Percentiles rank a stretch among this genome's conserved stretches.
Conservation (phyloP, 768 basidiomycete species). For the Trametes punicea region DNA sequence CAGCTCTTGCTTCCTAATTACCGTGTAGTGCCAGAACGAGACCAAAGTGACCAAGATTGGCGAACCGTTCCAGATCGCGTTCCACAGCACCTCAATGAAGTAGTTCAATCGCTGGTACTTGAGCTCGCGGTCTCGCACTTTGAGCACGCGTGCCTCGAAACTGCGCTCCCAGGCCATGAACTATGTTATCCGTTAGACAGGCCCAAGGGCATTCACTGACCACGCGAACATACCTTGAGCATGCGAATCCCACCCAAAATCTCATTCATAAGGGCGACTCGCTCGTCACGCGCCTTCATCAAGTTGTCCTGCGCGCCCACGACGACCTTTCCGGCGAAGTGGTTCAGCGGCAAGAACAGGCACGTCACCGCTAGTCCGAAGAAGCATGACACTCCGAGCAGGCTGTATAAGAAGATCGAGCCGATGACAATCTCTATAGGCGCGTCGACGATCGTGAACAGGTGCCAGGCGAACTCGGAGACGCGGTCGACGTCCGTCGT, state of each 20-base stretch:
- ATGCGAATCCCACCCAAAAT: conserved; percentile 26
- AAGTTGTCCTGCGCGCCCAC: conserved; percentile 77
- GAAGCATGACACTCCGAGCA: conserved; percentile 76
- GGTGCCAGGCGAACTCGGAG: conserved; percentile 78
- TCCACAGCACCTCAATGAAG: conserved; percentile 66
- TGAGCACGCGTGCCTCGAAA: conserved; percentile 73
- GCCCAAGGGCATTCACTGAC: too few species aligned
- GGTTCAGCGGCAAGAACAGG: conserved; percentile 68
- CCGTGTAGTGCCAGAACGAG: conserved; percentile 60
- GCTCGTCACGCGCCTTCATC: conserved; percentile 90
- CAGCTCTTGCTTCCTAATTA: conserved; percentile 62
- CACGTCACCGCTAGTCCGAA: conserved; percentile 76
- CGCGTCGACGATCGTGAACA: conserved; percentile 71
- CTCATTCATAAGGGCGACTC: conserved; percentile 91
- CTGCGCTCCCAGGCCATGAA: conserved; percentile 96
- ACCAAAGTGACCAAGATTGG: conserved; percentile 51
- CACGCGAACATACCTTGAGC: background rate
- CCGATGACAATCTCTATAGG: conserved; percentile 79
- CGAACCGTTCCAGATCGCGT: conserved; percentile 49
- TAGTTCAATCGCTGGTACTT: conserved; percentile 86
- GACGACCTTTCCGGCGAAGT: conserved; percentile 78
- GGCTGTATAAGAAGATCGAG: conserved; percentile 67
- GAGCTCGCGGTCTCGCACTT: conserved; percentile 76
- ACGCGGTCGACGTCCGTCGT: conserved; percentile 92
- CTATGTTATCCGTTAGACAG: conserved; percentile 32